Evolutionary conservation across 805 yeast genomes (phyloP).

Genomic region (Myxozyma udenii): DNA sequence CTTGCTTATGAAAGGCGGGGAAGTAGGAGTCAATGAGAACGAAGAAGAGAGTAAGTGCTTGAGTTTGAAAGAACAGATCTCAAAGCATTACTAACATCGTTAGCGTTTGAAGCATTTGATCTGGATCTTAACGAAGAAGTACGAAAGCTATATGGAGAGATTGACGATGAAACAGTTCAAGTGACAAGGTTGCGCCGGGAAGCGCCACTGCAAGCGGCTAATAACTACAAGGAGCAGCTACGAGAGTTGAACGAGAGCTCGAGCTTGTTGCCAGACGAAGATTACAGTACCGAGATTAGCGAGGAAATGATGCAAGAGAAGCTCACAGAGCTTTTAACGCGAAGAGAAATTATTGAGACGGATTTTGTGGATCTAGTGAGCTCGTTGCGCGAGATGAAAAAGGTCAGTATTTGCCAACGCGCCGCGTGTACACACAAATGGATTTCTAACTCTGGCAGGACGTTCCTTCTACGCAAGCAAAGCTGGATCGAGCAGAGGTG

Average conservation of each 20-base stretch:
- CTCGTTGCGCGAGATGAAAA: constrained; percentile 21
- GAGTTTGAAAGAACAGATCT: constrained; percentile 3
- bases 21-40: constrained; percentile 33
- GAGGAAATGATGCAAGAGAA: constrained; percentile 1
- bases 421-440: no score
- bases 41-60: constrained; percentile 14
- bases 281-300: constrained; percentile 1
- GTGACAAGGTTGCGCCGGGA: constrained; percentile 53
- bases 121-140: constrained; percentile 57
- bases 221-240: constrained; percentile 40
- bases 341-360: constrained; percentile 5
- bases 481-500: constrained; percentile 22
- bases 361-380: constrained; percentile 13
- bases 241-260: constrained; percentile 28
- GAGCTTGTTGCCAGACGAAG: not conserved
- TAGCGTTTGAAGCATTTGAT: constrained; percentile 66
- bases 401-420: constrained; percentile 11
- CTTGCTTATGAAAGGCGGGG: constrained; percentile 30
- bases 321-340: constrained; percentile 8
- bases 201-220: constrained; percentile 35
- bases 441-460: not conserved
- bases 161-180: constrained; percentile 50
- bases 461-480: constrained; percentile 13
- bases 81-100: not conserved
- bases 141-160: constrained; percentile 43